Conservation (phyloP, 148 eudicot species). For the Vaccinium macrocarpon region DNA sequence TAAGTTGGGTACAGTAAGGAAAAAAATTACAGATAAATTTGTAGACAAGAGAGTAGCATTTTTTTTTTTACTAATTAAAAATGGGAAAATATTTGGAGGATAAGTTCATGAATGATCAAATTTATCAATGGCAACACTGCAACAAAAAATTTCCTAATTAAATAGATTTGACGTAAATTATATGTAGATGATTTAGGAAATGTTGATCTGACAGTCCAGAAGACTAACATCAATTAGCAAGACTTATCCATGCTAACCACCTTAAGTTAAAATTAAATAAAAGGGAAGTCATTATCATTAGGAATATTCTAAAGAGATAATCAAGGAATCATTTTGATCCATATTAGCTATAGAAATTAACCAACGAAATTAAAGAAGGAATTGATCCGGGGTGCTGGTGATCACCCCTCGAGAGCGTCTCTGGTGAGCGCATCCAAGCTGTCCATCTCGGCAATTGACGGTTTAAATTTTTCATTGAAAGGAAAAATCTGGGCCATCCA, state of each 20-base stretch:
- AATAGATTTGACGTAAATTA: not conserved
- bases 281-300: not conserved
- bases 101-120: not conserved
- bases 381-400: no score
- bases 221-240: not conserved
- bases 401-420: no score
- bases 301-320: not conserved
- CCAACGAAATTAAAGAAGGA: not conserved
- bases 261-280: not conserved
- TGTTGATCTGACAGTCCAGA: not conserved
- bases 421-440: no score
- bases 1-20: no score
- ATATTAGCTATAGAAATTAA: not conserved
- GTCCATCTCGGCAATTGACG: no score
- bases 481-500: no score
- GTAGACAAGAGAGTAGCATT: no score
- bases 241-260: constrained; percentile 5
- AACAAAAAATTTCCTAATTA: not conserved
- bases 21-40: no score
- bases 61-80: no score
- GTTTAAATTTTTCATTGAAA: no score
- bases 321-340: not conserved
- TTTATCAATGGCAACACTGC: not conserved
- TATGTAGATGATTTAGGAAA: not conserved
- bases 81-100: not conserved